phyloP scores from a whole-genome alignment of 805 yeast species.

The Candida schatavii region DNA sequence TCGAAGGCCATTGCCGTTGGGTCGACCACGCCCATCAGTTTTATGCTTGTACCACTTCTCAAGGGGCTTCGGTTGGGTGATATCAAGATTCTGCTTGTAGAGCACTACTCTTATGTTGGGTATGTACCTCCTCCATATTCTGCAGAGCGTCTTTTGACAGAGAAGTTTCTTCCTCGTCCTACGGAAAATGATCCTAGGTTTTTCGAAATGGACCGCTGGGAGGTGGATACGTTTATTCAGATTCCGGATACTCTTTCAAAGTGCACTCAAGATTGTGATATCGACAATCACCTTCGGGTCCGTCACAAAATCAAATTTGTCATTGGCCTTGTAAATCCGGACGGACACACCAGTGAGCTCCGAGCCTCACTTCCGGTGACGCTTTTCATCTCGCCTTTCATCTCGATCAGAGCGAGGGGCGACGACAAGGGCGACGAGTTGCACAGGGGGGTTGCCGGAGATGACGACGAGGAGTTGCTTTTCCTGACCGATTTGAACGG shows the following conservation, averaged over 20 bases:
- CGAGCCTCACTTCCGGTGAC: slow-evolving; percentile 86
- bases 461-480: slow-evolving; percentile 27
- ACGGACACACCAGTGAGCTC: slow-evolving; percentile 88
- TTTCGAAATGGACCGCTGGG: slow-evolving; percentile 64
- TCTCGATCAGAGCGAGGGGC: slow-evolving; percentile 57
- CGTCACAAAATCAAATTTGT: slow-evolving; percentile 85
- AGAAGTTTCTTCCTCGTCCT: slow-evolving; percentile 45
- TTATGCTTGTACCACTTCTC: slow-evolving; percentile 71
- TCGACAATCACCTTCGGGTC: slow-evolving; percentile 68
- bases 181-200: slow-evolving; percentile 39
- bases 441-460: neutral
- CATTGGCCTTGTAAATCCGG: slow-evolving; percentile 77
- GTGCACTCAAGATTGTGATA: slow-evolving; percentile 84
- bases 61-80: slow-evolving; percentile 80
- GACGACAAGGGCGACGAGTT: slow-evolving; percentile 16
- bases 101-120: slow-evolving; percentile 61
- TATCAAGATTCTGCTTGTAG: slow-evolving; percentile 66
- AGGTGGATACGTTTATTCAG: slow-evolving; percentile 53
- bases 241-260: slow-evolving; percentile 72
- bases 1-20: slow-evolving; percentile 90
- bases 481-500: slow-evolving; percentile 22
- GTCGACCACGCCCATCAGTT: slow-evolving; percentile 63
- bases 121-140: slow-evolving; percentile 53
- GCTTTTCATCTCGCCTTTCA: slow-evolving; percentile 76
- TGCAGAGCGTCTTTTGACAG: slow-evolving; percentile 58